Conservation (phyloP, 2,329 filamentous ascomycete species). For the Karstenula rhodostoma region DNA sequence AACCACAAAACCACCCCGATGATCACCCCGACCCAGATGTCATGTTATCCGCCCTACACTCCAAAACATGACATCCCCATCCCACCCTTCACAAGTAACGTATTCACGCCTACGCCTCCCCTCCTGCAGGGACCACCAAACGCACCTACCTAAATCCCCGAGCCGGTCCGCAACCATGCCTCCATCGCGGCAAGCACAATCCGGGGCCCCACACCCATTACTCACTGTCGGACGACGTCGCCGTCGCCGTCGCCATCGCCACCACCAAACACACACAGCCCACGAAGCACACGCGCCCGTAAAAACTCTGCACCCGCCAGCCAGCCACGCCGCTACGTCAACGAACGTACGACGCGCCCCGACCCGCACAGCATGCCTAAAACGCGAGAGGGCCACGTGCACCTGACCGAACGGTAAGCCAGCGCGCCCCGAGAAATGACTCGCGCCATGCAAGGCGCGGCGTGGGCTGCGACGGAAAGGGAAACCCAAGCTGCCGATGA, state of each 20-base stretch:
- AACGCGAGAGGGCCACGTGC: not conserved
- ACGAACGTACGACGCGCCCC: not conserved
- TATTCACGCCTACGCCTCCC: not conserved
- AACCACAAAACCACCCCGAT: too few relatives aligned
- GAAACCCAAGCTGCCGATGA: not conserved
- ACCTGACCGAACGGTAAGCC: not conserved
- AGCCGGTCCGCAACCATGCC: not conserved
- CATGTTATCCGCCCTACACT: too few relatives aligned
- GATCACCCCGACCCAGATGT: too few relatives aligned
- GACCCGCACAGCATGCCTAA: too few relatives aligned
- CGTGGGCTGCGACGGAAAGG: not conserved
- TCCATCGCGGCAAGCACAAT: not conserved
- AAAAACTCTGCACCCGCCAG: not conserved
- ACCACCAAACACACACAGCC: not conserved
- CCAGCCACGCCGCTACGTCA: not conserved
- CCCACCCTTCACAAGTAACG: not conserved
- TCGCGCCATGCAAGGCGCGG: not conserved
- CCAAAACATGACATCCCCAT: not conserved
- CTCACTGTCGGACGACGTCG: not conserved
- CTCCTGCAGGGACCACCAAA: not conserved
- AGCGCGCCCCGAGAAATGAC: constrained; percentile 1
- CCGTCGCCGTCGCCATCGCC: not conserved
- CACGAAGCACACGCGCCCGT: not conserved
- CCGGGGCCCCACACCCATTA: constrained; percentile 1
- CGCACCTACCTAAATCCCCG: not conserved